Base-by-base conservation (phyloP, 1,139 yeast genomes). In the Williopsis jadinii region DNA sequence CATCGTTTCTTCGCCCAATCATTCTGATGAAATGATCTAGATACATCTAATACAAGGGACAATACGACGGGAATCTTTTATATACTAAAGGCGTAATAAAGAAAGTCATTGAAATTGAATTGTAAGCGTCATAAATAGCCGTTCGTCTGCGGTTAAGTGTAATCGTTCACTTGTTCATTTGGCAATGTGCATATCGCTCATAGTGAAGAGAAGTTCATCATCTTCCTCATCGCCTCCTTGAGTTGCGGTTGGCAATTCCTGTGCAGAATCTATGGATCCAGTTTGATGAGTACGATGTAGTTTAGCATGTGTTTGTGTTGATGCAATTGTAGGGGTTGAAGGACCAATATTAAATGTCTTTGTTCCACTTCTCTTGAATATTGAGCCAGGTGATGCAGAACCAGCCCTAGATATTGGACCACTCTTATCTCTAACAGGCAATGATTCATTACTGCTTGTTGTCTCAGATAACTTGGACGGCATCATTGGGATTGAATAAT, bases 101-200 rank as follows among this genome's bases (percentile, higher is more conserved):
- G 24, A 19, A 19, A 19, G 24, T 19, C 24, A 5, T 19, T 19
- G 24, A 6, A 19, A 19, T 28, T 28, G 30, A 11, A 28, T 5
- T 28, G 30, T 28, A 28, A n/a, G 30, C 30, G 5, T 19, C 24
- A 19, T 19, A 19, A 19, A 19, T 19, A 19, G 24, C 24, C 24
- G 6, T 19, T 4, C 6, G 24, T 19, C 24, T 19, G 24, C 6
- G 24, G 24, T 19, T 19, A 6, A 19, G 24, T 19, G 24, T 19
- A 19, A 19, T 6, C 24, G 24, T 19, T 19, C 6, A 4, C 24
- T 28, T 26, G 27, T 43, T 38, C 28, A 46, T 31, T 48, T 54
- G n/a, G 54, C 43, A 15, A 62, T 36, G 46, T 82, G 80, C 92
- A 84, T 84, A 56, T 86, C 95, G 58, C 95, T 86, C 95, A 87